These are phyloP conservation scores for Toxicodendron radicans DNA, from an alignment of 345 rosid genomes.

Conservation along the genomic window DNA sequence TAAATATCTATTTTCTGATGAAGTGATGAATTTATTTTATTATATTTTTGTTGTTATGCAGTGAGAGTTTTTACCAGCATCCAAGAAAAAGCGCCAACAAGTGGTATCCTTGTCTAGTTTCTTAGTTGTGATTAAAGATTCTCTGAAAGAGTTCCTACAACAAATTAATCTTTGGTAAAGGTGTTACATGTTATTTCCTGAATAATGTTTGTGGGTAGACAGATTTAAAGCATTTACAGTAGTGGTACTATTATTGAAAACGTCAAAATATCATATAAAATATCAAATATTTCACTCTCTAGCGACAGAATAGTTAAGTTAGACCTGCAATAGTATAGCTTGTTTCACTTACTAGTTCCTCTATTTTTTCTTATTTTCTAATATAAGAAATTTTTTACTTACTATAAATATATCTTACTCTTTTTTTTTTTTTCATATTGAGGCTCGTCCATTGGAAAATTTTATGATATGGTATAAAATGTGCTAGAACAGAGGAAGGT, in stretches of 20 bases:
- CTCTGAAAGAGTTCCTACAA: background rate
- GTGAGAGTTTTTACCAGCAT: conserved; percentile 90
- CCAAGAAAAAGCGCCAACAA: conserved; percentile 86
- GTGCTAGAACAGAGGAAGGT: background rate
- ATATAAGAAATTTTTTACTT: background rate
- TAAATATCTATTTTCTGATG: background rate
- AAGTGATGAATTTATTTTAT: background rate
- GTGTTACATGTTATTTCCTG: background rate
- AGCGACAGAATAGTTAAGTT: background rate
- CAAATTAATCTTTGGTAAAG: background rate
- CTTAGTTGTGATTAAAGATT: background rate
- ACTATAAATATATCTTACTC: background rate
- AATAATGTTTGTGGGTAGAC: background rate
- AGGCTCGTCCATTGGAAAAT: background rate
- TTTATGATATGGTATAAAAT: background rate
- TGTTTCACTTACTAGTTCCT: background rate
- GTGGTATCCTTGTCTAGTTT: conserved; percentile 63
- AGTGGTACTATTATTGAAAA: background rate
- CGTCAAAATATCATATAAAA: background rate
- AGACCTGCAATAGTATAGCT: background rate
- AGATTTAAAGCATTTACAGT: background rate
- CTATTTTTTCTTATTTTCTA: background rate
- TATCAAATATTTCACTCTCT: background rate
- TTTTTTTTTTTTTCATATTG: no score
- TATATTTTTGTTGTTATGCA: conserved; percentile 36